Conservation (phyloP, 495 filamentous ascomycete species). For the Penicillium paradoxum region DNA sequence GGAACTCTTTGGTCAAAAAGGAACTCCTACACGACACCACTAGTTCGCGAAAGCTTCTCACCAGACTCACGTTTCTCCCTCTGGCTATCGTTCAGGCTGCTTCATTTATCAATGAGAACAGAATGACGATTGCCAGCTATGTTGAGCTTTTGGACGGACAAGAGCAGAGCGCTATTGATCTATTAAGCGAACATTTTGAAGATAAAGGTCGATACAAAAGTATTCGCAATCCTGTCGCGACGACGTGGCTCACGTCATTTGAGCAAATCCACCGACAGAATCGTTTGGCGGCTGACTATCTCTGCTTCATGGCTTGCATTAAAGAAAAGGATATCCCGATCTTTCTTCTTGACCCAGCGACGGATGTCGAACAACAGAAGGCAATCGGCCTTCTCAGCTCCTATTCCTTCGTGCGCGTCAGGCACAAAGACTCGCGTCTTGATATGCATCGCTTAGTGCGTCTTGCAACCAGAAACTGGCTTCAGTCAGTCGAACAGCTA, state of each 20-base stretch:
- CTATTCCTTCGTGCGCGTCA: slow-evolving; percentile 27
- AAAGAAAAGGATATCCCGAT: slow-evolving; percentile 23
- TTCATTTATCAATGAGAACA: slow-evolving; percentile 41
- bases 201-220: slow-evolving; percentile 39
- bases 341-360: slow-evolving; percentile 10
- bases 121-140: slow-evolving; percentile 37
- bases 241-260: slow-evolving; percentile 54
- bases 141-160: slow-evolving; percentile 37
- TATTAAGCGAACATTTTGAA: slow-evolving; percentile 49
- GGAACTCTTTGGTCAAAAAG: slow-evolving; percentile 25
- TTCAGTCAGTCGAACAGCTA: slow-evolving; percentile 6
- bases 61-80: slow-evolving; percentile 30
- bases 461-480: slow-evolving; percentile 32
- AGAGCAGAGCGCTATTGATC: slow-evolving; percentile 32
- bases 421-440: not conserved
- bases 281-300: slow-evolving; percentile 27
- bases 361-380: slow-evolving; percentile 12
- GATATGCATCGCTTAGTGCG: slow-evolving; percentile 25
- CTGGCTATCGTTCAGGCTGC: slow-evolving; percentile 42
- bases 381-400: slow-evolving; percentile 29
- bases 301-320: slow-evolving; percentile 43
- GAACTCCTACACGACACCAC: slow-evolving; percentile 12
- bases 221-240: slow-evolving; percentile 46
- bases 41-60: slow-evolving; percentile 17
- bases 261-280: slow-evolving; percentile 35